Percentiles rank a stretch among this genome's conserved stretches.
These are phyloP conservation scores for Carex kokanica DNA, from an alignment of 176 grass and related monocot species.

Conservation along the genomic window DNA sequence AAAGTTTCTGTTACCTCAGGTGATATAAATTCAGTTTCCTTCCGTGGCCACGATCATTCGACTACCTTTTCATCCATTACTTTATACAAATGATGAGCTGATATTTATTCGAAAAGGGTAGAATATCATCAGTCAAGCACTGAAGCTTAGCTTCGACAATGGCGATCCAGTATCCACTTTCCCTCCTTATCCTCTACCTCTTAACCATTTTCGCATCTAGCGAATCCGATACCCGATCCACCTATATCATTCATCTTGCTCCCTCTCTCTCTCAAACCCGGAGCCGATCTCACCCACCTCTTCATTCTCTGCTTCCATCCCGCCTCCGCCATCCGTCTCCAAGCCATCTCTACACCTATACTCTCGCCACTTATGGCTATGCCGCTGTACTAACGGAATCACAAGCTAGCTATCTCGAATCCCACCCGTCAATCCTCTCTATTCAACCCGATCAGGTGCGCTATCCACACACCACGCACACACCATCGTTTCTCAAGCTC, in stretches of 20 bases:
- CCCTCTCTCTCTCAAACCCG: conserved; percentile 14
- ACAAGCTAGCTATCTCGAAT: conserved; percentile 37
- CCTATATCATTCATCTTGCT: conserved; percentile 20
- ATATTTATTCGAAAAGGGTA: neutral
- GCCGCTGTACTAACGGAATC: conserved; percentile 48
- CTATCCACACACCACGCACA: conserved; percentile 13
- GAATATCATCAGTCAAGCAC: neutral
- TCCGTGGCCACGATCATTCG: neutral
- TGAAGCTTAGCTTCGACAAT: conserved; percentile 23
- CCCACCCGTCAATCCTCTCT: conserved; percentile 35
- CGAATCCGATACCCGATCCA: conserved; percentile 14
- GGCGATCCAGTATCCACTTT: conserved; percentile 4
- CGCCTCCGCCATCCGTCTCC: conserved; percentile 10
- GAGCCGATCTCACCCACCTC: conserved; percentile 15
- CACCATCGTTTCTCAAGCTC: conserved; percentile 9
- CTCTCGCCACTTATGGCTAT: conserved; percentile 43
- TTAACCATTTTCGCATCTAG: neutral
- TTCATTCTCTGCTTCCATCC: conserved; percentile 18
- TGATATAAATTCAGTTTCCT: no score
- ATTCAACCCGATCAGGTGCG: conserved; percentile 32
- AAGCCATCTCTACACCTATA: conserved; percentile 18
- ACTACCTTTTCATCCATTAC: neutral
- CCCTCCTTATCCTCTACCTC: conserved; percentile 17
- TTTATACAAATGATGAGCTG: neutral
- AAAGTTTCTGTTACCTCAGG: no score